Evolutionary conservation across 2,329 filamentous ascomycete genomes (phyloP).

Genomic region (Monilinia polystroma): DNA sequence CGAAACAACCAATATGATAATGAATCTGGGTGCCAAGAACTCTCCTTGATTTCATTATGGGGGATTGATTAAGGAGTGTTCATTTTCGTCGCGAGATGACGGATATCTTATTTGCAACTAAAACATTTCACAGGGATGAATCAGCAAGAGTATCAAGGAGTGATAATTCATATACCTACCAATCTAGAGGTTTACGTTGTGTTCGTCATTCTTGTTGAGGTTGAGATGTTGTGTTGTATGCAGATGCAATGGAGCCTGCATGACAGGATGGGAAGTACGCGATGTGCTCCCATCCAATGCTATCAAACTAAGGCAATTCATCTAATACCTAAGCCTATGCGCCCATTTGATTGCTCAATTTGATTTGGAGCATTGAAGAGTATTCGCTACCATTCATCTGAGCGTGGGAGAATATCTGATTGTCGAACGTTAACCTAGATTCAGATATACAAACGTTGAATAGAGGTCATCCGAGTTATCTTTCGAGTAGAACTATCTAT

Average conservation of each 20-base stretch:
- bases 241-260: neutral
- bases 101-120: neutral
- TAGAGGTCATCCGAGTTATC: too few relatives aligned
- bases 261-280: too few relatives aligned
- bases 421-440: too few relatives aligned
- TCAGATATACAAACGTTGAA: too few relatives aligned
- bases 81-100: neutral
- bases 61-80: neutral
- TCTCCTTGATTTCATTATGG: neutral
- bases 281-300: too few relatives aligned
- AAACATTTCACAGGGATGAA: neutral
- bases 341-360: too few relatives aligned
- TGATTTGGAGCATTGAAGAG: too few relatives aligned
- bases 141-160: neutral
- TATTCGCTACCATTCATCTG: too few relatives aligned
- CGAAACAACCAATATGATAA: neutral
- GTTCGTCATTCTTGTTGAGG: slow-evolving; percentile 11
- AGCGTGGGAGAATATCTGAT: too few relatives aligned
- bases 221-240: slow-evolving; percentile 11
- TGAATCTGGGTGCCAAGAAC: neutral
- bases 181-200: neutral
- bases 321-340: too few relatives aligned
- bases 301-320: too few relatives aligned
- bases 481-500: too few relatives aligned
- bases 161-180: neutral